Evolutionary conservation across 2,329 filamentous ascomycete genomes (phyloP), one percentile per base, ranked within the genome.

Genomic region (Dichotomopilus funicola): DNA sequence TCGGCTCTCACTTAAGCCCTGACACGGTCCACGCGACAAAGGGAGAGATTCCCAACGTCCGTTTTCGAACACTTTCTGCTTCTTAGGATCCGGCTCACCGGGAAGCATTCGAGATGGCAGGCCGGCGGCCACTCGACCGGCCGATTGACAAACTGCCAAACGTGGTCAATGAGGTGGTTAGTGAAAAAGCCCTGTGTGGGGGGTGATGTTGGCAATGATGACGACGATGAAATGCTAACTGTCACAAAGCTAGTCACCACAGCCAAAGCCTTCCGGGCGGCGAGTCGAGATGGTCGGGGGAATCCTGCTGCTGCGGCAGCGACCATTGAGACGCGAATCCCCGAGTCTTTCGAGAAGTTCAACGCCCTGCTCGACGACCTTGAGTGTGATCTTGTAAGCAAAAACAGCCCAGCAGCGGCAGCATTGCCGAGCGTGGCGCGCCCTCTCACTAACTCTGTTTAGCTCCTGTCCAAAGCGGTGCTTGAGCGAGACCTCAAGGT

Each of bases 401-500:
- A 27, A 3, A 27, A 27, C 19, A 27, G 19, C 19, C 19, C 19
- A 27, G 3, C 19, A 3, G 19, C 19, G 19, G 3, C 19, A 27
- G 19, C 3, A 27, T 27, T 27, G 19, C 19, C 19, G 19, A 27
- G 19, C 3, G 19, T 57, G 55, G 42, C 63, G 61, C 27, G 6
- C 11, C 6, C 41, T 13, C 12, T 34, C 12, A 33, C 44, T 56
- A 31, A 60, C 52, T 31, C 40, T 5, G 5, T 8, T 35, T 50
- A 80, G 77, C 68, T 73, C 27, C 68, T 71, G 48, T 78, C 81
- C 46, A 85, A 83, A 64, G 76, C 80, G 2, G 76, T 80, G 11
- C 59, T 84, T 12, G 68, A 74, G 12, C 74, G 81, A 59, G 82
- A 85, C 59, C 71, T 83, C 6, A 76, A 78, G 40, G 69, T 69